Percentiles rank a stretch among this genome's conserved stretches.
Evolutionary conservation across 1,139 yeast species (phyloP).

Genomic region (Candida sanyaensis): DNA sequence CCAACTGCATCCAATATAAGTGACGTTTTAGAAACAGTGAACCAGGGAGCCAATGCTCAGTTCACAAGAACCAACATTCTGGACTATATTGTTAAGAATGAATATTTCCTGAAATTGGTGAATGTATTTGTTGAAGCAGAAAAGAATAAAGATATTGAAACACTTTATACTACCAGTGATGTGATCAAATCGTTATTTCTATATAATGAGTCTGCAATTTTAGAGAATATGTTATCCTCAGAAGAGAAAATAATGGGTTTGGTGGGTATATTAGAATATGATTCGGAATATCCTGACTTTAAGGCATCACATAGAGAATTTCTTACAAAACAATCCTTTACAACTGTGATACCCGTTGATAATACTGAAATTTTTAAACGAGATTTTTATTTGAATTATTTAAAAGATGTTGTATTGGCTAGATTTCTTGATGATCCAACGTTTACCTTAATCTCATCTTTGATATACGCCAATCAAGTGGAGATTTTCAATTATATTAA

Average conservation of each 20-base stretch:
- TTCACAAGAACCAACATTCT: slow-evolving; percentile 56
- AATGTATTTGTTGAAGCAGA: slow-evolving; percentile 60
- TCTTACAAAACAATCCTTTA: slow-evolving; percentile 60
- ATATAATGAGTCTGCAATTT: slow-evolving; percentile 67
- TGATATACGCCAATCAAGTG: slow-evolving; percentile 70
- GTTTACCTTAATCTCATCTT: slow-evolving; percentile 59
- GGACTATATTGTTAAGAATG: slow-evolving; percentile 48
- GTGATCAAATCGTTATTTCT: slow-evolving; percentile 69
- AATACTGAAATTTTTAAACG: slow-evolving; percentile 62
- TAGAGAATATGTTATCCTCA: slow-evolving; percentile 62
- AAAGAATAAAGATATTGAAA: slow-evolving; percentile 44
- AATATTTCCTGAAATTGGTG: slow-evolving; percentile 56
- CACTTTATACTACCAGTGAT: slow-evolving; percentile 67
- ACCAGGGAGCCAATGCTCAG: slow-evolving; percentile 58
- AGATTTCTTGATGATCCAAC: slow-evolving; percentile 81
- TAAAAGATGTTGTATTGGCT: slow-evolving; percentile 85
- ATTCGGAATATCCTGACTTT: slow-evolving; percentile 75
- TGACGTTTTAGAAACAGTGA: slow-evolving; percentile 51
- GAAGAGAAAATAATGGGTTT: slow-evolving; percentile 64
- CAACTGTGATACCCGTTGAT: slow-evolving; percentile 69
- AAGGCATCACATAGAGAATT: slow-evolving; percentile 81
- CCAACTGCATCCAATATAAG: slow-evolving; percentile 53
- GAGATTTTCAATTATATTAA: slow-evolving; percentile 70
- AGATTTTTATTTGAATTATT: slow-evolving; percentile 75
- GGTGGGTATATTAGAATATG: slow-evolving; percentile 88